Evolutionary conservation across 2,329 filamentous ascomycete species (phyloP), one percentile per base, ranked within the genome.

Genomic region (Neopestalotiopsis sp.): DNA sequence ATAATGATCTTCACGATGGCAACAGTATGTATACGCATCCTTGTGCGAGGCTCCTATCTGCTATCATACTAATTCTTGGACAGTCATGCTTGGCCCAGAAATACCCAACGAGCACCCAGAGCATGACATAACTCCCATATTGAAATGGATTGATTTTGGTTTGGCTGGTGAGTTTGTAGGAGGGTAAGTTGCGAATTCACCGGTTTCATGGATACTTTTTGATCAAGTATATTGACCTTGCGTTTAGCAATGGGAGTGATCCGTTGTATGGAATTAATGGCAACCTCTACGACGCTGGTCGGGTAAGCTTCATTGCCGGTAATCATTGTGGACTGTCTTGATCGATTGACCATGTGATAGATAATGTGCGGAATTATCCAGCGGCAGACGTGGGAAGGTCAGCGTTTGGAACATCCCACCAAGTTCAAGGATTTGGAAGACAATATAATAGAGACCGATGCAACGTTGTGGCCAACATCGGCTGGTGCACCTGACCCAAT

Each of bases 121-220:
- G 20, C 62, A 65, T 17, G 14, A 20, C 10, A 65, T 53, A 13
- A 65, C 62, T 4, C 62, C 62, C 10, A 65, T 65, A 14, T 28
- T 65, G 62, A 65, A 65, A 20, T 53, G 28, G 42, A 65, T 65
- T 24, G 40, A 65, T 28, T 65, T 65, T 32, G 62, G 62, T 5
- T 65, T 40, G 24, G 62, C 62, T 20, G 62, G 32, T 17, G 59
- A 62, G 20, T 17, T 62, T 7, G 14, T 10, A 13, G 14, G 17
- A 13, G 14, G 17, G 59, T 34, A 62, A 38, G 59, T 17, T 40
- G n/a, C 17, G 7, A 17, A 42, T 12, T 20, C 24, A 28, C 24
- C 24, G 24, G 24, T 28, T 28, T 28, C 24, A 28, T 28, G 24
- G 24, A 28, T 28, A 28, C 24, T 28, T 28, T 3, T 28, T 3